Conservation (phyloP, 805 yeast genomes). For the Saturnispora galanensis region DNA sequence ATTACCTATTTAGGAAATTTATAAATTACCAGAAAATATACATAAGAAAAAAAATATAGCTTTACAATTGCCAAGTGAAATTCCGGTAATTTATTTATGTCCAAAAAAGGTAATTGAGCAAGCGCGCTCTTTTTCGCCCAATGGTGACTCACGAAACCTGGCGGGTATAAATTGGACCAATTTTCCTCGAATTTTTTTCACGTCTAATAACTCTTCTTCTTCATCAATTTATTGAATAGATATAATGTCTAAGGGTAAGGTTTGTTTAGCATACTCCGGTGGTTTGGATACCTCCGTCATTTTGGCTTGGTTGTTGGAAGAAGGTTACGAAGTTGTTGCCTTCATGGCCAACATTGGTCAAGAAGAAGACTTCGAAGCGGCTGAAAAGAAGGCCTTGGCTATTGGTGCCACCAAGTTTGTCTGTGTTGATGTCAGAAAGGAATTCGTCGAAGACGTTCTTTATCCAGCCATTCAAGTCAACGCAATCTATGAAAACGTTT, state of each 20-base stretch:
- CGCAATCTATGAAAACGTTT: constrained; percentile 96
- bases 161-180: background rate
- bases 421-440: constrained; percentile 87
- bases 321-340: constrained; percentile 97
- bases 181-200: background rate
- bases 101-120: background rate
- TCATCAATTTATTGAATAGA: background rate
- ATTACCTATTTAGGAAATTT: background rate
- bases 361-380: constrained; percentile 98
- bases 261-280: constrained; percentile 98
- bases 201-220: background rate
- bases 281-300: constrained; percentile 98
- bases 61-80: background rate
- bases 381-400: constrained; percentile 89
- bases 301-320: constrained; percentile 94
- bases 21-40: background rate
- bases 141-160: constrained; percentile 1
- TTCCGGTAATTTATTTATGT: too few relatives aligned
- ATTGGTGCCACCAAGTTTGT: constrained; percentile 97
- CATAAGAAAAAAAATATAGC: too few relatives aligned
- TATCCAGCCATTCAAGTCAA: constrained; percentile 97
- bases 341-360: constrained; percentile 98
- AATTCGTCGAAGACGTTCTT: constrained; percentile 86
- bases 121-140: constrained; percentile 4
- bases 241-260: constrained; percentile 92